These are phyloP conservation scores for Globisporangium apiculatum DNA, from an alignment of 352 stramenopile genomes.

Conservation along the genomic window DNA sequence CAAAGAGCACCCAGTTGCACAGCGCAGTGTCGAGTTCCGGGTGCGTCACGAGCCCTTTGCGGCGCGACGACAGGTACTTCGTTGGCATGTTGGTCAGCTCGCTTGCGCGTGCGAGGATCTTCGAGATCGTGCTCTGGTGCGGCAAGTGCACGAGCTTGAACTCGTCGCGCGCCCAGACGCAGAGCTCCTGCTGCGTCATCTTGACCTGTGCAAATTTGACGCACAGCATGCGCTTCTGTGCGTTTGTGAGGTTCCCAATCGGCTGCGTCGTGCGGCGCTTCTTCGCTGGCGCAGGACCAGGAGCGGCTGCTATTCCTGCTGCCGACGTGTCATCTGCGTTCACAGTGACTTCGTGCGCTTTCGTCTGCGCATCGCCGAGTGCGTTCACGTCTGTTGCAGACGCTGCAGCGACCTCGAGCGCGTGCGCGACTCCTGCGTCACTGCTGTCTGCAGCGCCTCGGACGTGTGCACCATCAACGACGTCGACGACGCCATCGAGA, in stretches of 20 bases:
- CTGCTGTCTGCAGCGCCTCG: no score
- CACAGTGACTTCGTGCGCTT: no score
- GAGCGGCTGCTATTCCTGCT: no score
- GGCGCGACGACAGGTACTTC: slow-evolving; percentile 27
- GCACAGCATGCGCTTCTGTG: slow-evolving; percentile 53
- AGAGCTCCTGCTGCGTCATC: slow-evolving; percentile 61
- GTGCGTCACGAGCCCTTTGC: slow-evolving; percentile 39
- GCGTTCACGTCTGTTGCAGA: no score
- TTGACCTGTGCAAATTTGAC: slow-evolving; percentile 48
- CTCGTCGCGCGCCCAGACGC: slow-evolving; percentile 51
- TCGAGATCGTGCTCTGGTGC: slow-evolving; percentile 59
- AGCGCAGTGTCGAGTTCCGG: slow-evolving; percentile 53
- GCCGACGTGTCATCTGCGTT: no score
- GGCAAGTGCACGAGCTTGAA: slow-evolving; percentile 47
- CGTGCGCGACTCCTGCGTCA: no score
- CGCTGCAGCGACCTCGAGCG: no score
- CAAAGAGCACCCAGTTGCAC: slow-evolving; percentile 52
- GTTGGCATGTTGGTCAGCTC: slow-evolving; percentile 46
- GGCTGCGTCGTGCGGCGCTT: slow-evolving; percentile 36
- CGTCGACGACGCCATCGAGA: no score
- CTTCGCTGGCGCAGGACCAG: slow-evolving; percentile 15
- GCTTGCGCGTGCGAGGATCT: slow-evolving; percentile 37
- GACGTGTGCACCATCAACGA: no score
- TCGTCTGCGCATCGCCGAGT: no score
- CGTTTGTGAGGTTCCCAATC: slow-evolving; percentile 54